Evolutionary conservation across 805 yeast species (phyloP), one percentile per base, ranked within the genome.

Genomic region (Ogataea zsoltii): DNA sequence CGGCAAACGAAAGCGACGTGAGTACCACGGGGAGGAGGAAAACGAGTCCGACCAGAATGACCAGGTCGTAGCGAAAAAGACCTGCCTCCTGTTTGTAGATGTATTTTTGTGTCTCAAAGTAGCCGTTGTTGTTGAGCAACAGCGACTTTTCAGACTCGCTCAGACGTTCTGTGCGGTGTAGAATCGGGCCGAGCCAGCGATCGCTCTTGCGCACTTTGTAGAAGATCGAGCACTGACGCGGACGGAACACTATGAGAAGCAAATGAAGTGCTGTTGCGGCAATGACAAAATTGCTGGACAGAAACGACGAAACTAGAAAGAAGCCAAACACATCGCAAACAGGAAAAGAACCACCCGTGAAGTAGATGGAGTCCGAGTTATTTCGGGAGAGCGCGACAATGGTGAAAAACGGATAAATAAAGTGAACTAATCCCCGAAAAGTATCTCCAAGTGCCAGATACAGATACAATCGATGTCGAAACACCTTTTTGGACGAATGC

Each of bases 251-350:
- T 7, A 51, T 37, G 16, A 53, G 15, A 7, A 53, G 36, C 3
- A 58, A 52, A 16, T 56, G 60, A 5, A 56, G 14, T 4, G 60
- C 54, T 10, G 49, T 50, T 36, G 41, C 35, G 3, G 44, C 49
- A 28, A 56, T 53, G 15, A 48, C 44, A 13, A 51, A 41, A 33
- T 56, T 58, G 44, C 53, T 45, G 6, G 52, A 37, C 9, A 48
- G 31, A 25, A 56, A 54, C 4, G 52, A 28, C 2, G 42, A 26
- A 25, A 50, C 50, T 13, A 54, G 33, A 9, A 49, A n/a, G 32
- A 38, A 54, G 2, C 60, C 60, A 39, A 54, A 54, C 12, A 51
- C 39, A 28, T 56, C 57, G 31, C 60, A 56, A 5, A 32, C 31
- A 4, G 49, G 42, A 35, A 49, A 54, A n/a, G 30, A 15, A 5